phyloP scores from a whole-genome alignment of 257 asterid genomes.

The Penstemon barbatus region DNA sequence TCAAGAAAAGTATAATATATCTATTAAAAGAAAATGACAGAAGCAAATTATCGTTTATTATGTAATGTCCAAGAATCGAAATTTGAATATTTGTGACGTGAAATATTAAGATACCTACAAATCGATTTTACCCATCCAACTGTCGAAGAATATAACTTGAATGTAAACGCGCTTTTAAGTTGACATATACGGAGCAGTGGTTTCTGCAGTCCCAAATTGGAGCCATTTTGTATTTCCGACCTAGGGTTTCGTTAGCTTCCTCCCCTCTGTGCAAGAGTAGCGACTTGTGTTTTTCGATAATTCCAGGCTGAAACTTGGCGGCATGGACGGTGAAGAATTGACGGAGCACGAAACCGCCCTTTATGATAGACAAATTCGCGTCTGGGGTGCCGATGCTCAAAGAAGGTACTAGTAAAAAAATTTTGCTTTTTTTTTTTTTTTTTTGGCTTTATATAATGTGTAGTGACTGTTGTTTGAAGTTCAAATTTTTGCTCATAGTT shows the following conservation, averaged over 20 bases:
- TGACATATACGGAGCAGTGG: neutral
- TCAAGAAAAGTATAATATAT: too few relatives aligned
- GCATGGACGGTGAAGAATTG: slow-evolving; percentile 69
- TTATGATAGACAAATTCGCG: slow-evolving; percentile 99
- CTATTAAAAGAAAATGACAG: too few relatives aligned
- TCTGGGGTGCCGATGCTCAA: slow-evolving; percentile 99
- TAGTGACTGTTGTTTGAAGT: neutral
- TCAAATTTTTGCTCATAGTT: neutral
- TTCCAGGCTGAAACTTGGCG: slow-evolving; percentile 36
- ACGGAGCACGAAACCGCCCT: slow-evolving; percentile 99
- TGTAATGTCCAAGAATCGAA: neutral
- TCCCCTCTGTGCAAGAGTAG: slow-evolving; percentile 3
- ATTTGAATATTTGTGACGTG: neutral
- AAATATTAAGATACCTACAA: neutral
- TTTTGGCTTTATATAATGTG: neutral
- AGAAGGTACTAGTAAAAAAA: slow-evolving; percentile 51
- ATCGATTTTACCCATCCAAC: neutral
- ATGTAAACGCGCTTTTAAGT: neutral
- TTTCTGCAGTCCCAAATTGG: neutral
- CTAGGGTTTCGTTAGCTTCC: slow-evolving; percentile 37
- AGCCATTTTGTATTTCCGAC: neutral
- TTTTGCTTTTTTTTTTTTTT: neutral
- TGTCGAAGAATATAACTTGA: too few relatives aligned
- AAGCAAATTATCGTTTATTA: too few relatives aligned
- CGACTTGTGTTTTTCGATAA: slow-evolving; percentile 2